Evolutionary conservation across 352 stramenopile genomes (phyloP).

Genomic region (Globisporangium paroecandrum): DNA sequence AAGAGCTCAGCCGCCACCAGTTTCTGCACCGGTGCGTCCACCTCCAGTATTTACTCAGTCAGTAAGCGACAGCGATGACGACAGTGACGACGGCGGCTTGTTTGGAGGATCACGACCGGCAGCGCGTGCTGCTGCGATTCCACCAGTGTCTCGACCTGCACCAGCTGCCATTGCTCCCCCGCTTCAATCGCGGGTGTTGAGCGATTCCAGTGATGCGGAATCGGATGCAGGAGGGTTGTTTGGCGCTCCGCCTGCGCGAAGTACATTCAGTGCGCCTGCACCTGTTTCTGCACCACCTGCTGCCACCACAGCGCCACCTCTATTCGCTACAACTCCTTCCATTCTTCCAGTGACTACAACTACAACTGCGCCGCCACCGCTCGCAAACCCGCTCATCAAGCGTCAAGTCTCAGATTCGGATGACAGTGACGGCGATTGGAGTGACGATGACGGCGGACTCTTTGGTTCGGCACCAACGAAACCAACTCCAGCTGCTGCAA

Average conservation of each 20-base stretch:
- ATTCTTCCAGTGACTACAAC: neutral
- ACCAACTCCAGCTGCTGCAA: constrained; percentile 20
- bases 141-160: constrained; percentile 14
- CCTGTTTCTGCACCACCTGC: constrained; percentile 8
- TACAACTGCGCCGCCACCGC: constrained; percentile 22
- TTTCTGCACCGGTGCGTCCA: constrained; percentile 15
- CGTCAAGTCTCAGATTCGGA: constrained; percentile 40
- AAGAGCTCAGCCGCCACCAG: neutral
- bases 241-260: constrained; percentile 29
- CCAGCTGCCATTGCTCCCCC: constrained; percentile 12
- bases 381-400: constrained; percentile 35
- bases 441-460: constrained; percentile 45
- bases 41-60: constrained; percentile 22
- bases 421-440: constrained; percentile 67
- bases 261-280: constrained; percentile 10
- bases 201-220: constrained; percentile 56
- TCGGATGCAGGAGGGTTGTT: constrained; percentile 62
- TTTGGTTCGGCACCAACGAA: constrained; percentile 43
- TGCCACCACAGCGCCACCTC: constrained; percentile 10
- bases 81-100: constrained; percentile 34
- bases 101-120: constrained; percentile 33
- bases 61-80: constrained; percentile 32
- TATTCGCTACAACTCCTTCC: neutral
- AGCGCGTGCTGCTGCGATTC: neutral
- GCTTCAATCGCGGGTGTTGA: constrained; percentile 30